Evolutionary conservation across 192 early-diverging fungal genomes (phyloP).

Genomic region (Rhizoclosmatium globosum): DNA sequence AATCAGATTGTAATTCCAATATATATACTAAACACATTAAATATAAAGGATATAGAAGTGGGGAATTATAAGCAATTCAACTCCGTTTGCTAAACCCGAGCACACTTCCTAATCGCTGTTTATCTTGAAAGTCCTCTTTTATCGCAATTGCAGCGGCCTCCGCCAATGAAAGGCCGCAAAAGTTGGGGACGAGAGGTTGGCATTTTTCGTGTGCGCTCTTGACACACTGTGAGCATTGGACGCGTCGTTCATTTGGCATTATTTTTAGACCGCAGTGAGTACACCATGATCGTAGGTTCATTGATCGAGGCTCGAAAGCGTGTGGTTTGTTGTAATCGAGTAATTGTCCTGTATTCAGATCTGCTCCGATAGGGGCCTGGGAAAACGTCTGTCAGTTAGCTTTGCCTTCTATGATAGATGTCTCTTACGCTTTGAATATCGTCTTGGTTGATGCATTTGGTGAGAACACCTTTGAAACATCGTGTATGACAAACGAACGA

Average conservation of each 20-base stretch:
- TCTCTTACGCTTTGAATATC: constrained; percentile 38
- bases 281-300: constrained; percentile 94
- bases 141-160: constrained; percentile 30
- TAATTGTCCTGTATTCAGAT: constrained; percentile 70
- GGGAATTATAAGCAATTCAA: too few species aligned
- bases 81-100: neutral
- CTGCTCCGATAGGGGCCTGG: constrained; percentile 56
- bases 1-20: too few species aligned
- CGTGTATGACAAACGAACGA: constrained; percentile 67
- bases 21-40: too few species aligned
- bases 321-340: constrained; percentile 95
- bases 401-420: neutral
- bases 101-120: neutral
- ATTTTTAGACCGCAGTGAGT: constrained; percentile 90
- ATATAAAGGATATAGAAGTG: too few species aligned
- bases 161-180: constrained; percentile 54
- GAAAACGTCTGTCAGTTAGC: neutral
- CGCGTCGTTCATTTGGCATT: constrained; percentile 47
- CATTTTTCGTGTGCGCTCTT: constrained; percentile 53
- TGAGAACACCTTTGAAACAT: constrained; percentile 86
- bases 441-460: constrained; percentile 81
- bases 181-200: constrained; percentile 49
- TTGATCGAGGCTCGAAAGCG: constrained; percentile 78
- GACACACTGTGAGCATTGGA: constrained; percentile 51
- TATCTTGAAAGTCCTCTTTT: constrained; percentile 11